Evolutionary conservation across 78 protist genomes (phyloP).

Genomic region (Isochrysis galbana): DNA sequence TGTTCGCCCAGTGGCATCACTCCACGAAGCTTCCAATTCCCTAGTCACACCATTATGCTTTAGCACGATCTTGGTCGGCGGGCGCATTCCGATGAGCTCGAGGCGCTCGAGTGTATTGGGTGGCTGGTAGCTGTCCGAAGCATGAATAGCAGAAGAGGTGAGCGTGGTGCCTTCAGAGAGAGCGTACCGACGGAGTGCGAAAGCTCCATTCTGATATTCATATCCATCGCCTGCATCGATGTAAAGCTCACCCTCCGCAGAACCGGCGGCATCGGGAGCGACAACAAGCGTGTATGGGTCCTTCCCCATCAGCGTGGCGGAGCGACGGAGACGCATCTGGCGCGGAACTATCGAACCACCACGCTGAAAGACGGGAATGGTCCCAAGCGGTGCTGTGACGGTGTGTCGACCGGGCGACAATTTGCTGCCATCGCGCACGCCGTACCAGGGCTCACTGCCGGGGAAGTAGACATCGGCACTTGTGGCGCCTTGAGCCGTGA

Average conservation of each 20-base stretch:
- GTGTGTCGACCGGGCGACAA: slow-evolving; percentile 31
- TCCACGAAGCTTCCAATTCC: neutral
- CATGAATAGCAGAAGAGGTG: neutral
- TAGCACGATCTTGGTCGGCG: neutral
- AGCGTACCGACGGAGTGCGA: slow-evolving; percentile 38
- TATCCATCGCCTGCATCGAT: slow-evolving; percentile 76
- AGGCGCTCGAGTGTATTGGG: neutral
- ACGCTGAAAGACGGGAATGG: slow-evolving; percentile 81
- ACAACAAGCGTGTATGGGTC: slow-evolving; percentile 91
- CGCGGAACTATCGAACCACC: slow-evolving; percentile 88
- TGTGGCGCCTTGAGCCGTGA: slow-evolving; percentile 33
- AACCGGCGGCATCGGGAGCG: slow-evolving; percentile 41
- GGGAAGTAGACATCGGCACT: slow-evolving; percentile 56
- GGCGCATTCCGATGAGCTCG: neutral
- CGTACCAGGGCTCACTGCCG: slow-evolving; percentile 7
- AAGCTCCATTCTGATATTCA: slow-evolving; percentile 44
- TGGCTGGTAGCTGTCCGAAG: neutral
- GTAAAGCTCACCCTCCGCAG: slow-evolving; percentile 78
- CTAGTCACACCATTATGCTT: slow-evolving; percentile 48
- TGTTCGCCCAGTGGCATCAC: neutral
- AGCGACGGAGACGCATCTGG: slow-evolving; percentile 80
- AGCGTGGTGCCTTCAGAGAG: slow-evolving; percentile 39
- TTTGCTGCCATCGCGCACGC: neutral
- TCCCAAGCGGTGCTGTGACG: slow-evolving; percentile 70
- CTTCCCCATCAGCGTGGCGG: slow-evolving; percentile 57